Percentiles rank a stretch among this genome's conserved stretches.
Conservation (phyloP, 106 monocot species). For the Chionographis japonica region DNA sequence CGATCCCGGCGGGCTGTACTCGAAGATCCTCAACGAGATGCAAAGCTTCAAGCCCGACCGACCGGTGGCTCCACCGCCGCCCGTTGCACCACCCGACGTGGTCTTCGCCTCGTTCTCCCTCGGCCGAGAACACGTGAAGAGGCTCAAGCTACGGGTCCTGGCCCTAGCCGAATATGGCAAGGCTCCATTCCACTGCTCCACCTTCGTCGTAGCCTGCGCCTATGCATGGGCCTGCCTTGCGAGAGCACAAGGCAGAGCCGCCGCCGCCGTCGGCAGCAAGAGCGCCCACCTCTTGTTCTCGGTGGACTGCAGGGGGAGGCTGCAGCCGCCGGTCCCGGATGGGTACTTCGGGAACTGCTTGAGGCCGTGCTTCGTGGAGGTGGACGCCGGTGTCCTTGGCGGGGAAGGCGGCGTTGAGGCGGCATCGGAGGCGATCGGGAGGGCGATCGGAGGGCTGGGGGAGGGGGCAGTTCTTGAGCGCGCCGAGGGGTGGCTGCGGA, state of each 20-base stretch:
- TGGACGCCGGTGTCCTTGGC: slow-evolving; percentile 2
- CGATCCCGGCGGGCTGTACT: slow-evolving; percentile 1
- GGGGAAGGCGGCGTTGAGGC: slow-evolving; percentile 2
- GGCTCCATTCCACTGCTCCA: slow-evolving; percentile 13
- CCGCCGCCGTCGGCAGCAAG: too few species aligned
- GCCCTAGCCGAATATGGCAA: neutral
- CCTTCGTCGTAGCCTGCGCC: slow-evolving; percentile 18
- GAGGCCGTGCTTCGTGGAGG: slow-evolving; percentile 5
- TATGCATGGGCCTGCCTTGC: slow-evolving; percentile 20
- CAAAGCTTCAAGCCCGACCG: neutral
- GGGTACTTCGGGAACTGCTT: slow-evolving; percentile 31
- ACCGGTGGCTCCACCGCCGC: neutral
- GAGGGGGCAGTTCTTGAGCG: neutral
- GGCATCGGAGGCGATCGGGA: neutral
- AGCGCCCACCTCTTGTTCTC: slow-evolving; percentile 8
- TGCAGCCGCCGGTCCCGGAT: slow-evolving; percentile 13
- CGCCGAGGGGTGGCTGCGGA: neutral
- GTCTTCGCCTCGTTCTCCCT: slow-evolving; percentile 7
- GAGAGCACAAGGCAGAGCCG: neutral
- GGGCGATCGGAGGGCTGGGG: neutral
- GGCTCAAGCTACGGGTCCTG: slow-evolving; percentile 6
- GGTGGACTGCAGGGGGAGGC: slow-evolving; percentile 22
- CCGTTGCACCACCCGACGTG: neutral
- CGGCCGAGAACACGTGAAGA: neutral
- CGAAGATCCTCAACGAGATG: neutral